phyloP scores from a whole-genome alignment of 1,284 basidiomycete species.

The Lentinus polychrous region DNA sequence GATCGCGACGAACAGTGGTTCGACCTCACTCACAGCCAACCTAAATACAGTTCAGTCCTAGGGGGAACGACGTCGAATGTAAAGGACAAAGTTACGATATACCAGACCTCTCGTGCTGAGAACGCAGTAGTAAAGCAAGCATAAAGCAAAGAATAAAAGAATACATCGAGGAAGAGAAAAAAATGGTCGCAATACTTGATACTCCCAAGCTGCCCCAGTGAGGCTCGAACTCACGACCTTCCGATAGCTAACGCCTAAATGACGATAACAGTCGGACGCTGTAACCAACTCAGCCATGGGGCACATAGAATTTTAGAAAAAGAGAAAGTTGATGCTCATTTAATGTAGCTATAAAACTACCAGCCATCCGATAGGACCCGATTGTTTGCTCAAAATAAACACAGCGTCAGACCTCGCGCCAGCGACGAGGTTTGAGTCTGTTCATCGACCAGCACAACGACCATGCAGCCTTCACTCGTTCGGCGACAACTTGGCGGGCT shows the following conservation, averaged over 20 bases:
- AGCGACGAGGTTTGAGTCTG: conserved; percentile 9
- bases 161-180: too few relatives aligned
- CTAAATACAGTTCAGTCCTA: too few relatives aligned
- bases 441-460: conserved; percentile 17
- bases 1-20: too few relatives aligned
- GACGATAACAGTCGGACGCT: conserved; percentile 66
- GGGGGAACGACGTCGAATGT: too few relatives aligned
- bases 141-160: too few relatives aligned
- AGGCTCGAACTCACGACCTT: conserved; percentile 75
- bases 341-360: neutral
- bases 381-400: neutral
- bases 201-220: conserved; percentile 46
- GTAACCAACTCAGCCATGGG: conserved; percentile 76
- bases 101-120: too few relatives aligned
- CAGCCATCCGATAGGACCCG: neutral
- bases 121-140: too few relatives aligned
- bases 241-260: conserved; percentile 35
- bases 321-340: too few relatives aligned
- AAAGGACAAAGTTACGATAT: too few relatives aligned
- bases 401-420: conserved; percentile 3
- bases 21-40: too few relatives aligned
- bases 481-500: conserved; percentile 78
- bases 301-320: too few relatives aligned
- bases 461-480: conserved; percentile 79
- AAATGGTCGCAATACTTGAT: too few relatives aligned